These are phyloP conservation scores for Gossypium stocksii DNA, from an alignment of 345 rosid species.

Conservation along the genomic window DNA sequence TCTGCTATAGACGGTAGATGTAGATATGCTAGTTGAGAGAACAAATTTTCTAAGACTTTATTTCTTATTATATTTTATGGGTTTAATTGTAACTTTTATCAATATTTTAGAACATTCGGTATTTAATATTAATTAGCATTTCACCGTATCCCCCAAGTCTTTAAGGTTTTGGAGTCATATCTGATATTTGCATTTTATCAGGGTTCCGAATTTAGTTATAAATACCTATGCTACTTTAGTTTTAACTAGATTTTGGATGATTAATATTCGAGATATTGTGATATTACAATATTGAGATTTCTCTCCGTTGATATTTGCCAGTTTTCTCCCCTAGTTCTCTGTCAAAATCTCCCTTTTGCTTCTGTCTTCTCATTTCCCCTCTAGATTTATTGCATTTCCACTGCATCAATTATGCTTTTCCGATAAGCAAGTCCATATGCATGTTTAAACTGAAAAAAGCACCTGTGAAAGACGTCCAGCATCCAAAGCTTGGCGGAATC, in stretches of 20 bases:
- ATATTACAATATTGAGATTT: not conserved
- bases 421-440: constrained; percentile 1
- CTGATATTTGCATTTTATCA: not conserved
- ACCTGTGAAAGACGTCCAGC: constrained; percentile 99
- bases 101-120: not conserved
- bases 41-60: not conserved
- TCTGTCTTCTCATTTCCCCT: not conserved
- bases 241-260: not conserved
- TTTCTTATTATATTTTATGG: not conserved
- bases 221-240: not conserved
- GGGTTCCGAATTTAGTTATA: not conserved
- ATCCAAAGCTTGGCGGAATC: constrained; percentile 77
- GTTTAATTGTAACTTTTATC: not conserved
- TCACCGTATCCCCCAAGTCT: not conserved
- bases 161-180: not conserved
- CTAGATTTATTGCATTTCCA: not conserved
- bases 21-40: not conserved
- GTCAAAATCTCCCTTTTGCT: not conserved
- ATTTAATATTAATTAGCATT: not conserved
- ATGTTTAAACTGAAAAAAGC: constrained; percentile 8
- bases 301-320: not conserved
- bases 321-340: not conserved
- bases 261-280: not conserved
- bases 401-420: not conserved
- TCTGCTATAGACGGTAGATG: not conserved